Base-by-base conservation (phyloP, 305 asterid species). In the Fraxinus angustifolia region DNA sequence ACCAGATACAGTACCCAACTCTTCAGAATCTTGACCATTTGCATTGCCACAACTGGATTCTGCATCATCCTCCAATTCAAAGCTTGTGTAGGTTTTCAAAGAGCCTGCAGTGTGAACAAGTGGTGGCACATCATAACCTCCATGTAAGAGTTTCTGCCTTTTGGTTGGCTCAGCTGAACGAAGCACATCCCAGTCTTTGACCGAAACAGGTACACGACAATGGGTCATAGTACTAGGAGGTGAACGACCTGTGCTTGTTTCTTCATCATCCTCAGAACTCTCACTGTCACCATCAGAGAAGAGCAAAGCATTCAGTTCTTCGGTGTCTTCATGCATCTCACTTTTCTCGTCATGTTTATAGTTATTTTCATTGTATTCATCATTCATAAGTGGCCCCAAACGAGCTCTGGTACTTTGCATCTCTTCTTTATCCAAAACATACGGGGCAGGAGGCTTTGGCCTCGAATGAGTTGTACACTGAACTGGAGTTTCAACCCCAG, bases 241-340 rank as follows among this genome's bases (percentile, higher is more conserved):
- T 2, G 98, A 95, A 85, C 93, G 97, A 2, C 98, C 98, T 0
- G 98, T 92, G 87, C 99, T 95, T 4, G 87, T 87, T 48, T 85
- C 95, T 80, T 93, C 99, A 75, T 91, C 96, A 23, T 91, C 95
- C 79, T 93, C 94, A 0, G 88, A 87, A 80, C 67, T 81, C 79
- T 89, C 90, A 80, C 72, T 33, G 53, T 89, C 94, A 34, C 83
- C 81, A 34, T 95, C 99, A 10, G 99, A 95, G 84, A 82, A 94
- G 33, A 94, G 92, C 26, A 95, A 87, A 77, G 97, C 99, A 62
- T 94, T 84, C 73, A 95, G 82, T 79, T 95, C 99, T 82, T 91
- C 98, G 0, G 99, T 89, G 87, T 95, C 92, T 87, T 95, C 98
- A 7, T 36, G 94, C 91, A 87, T 89, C 85, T 93, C 97, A 17